phyloP scores from a whole-genome alignment of 352 stramenopile species.

The Phytophthora citrophthora region DNA sequence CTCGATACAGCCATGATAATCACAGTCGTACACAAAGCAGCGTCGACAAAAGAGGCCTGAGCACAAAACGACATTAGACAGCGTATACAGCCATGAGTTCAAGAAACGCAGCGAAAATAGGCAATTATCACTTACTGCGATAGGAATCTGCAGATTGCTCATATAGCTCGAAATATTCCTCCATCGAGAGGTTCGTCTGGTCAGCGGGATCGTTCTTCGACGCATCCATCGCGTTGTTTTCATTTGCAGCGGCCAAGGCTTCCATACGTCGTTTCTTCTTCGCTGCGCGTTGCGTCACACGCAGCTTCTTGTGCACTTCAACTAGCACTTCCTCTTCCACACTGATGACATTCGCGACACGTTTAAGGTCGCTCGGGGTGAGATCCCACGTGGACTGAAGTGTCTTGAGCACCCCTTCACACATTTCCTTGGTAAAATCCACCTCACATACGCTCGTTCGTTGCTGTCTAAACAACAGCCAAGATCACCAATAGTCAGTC shows the following conservation, averaged over 20 bases:
- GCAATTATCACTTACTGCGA: conserved; percentile 49
- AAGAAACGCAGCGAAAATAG: not conserved
- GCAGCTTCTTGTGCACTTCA: conserved; percentile 71
- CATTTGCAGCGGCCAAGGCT: conserved; percentile 12
- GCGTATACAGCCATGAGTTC: not conserved
- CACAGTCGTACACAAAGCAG: conserved; percentile 88
- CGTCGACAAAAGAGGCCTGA: conserved; percentile 77
- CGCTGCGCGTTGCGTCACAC: conserved; percentile 33
- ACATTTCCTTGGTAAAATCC: conserved; percentile 80
- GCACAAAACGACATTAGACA: not conserved
- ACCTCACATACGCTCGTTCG: conserved; percentile 72
- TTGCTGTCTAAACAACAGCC: conserved; percentile 46
- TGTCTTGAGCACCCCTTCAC: conserved; percentile 63
- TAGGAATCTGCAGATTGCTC: conserved; percentile 70
- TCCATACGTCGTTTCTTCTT: conserved; percentile 52
- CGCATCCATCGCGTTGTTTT: conserved; percentile 10
- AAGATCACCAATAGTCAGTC: conserved; percentile 2
- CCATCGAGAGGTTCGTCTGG: conserved; percentile 32
- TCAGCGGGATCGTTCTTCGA: conserved; percentile 10
- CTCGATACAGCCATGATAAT: conserved; percentile 76
- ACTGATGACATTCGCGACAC: conserved; percentile 65
- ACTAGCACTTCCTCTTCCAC: conserved; percentile 72
- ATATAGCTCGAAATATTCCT: conserved; percentile 60
- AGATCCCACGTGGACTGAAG: conserved; percentile 80
- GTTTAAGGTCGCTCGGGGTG: conserved; percentile 56